Conservation (phyloP, 2,329 filamentous ascomycete genomes). For the Trichoderma sp. region DNA sequence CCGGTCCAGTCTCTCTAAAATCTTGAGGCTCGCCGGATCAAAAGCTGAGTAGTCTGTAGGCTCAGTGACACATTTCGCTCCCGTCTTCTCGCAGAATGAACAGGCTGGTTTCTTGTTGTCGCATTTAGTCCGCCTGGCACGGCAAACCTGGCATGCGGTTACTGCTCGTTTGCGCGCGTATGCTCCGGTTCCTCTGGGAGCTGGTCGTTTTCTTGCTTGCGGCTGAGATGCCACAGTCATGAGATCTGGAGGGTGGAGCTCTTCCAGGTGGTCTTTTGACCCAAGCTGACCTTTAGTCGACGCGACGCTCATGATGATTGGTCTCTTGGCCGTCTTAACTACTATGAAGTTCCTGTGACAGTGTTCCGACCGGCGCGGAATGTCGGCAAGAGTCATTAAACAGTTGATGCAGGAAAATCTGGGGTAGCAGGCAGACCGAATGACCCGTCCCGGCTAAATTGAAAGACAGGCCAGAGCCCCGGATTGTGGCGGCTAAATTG, state of each 20-base stretch:
- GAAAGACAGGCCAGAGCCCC: background rate
- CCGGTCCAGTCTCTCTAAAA: background rate
- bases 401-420: background rate
- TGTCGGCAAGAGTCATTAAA: background rate
- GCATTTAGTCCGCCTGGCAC: background rate
- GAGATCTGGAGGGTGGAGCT: background rate
- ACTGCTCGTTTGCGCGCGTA: background rate
- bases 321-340: background rate
- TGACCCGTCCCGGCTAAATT: background rate
- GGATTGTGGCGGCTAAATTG: background rate
- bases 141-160: background rate
- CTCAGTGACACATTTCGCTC: background rate
- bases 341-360: background rate
- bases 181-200: background rate
- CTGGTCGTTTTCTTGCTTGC: background rate
- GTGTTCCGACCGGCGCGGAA: background rate
- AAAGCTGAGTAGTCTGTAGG: background rate
- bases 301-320: background rate
- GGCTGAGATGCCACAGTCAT: background rate
- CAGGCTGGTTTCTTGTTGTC: background rate
- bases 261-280: background rate
- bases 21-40: background rate
- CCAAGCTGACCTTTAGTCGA: background rate
- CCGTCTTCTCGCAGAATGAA: background rate
- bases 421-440: background rate